Evolutionary conservation across 2,329 filamentous ascomycete genomes (phyloP), one percentile per base, ranked within the genome.

Genomic region (Neofusicoccum umdonicola): DNA sequence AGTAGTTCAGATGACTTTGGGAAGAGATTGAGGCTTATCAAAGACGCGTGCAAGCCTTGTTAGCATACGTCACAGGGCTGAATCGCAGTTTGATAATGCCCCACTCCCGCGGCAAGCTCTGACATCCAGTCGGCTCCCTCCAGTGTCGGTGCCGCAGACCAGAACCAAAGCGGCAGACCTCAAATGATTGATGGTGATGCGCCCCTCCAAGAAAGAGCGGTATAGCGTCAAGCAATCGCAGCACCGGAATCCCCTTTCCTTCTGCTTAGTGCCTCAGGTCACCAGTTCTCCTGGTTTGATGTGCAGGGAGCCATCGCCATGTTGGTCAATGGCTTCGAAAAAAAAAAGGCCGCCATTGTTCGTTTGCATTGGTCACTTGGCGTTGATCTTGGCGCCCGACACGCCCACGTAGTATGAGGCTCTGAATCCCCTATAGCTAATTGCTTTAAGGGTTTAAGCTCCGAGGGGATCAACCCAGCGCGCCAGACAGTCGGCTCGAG

Each of bases 21-120:
- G 15, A 47, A 12, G 42, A 58, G 31, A 37, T 60, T 35, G n/a
- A 44, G 56, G 35, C 41, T 44, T 37, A 37, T 35, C 27, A 47
- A 45, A 31, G 37, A 17, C 12, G 56, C 27, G 11, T 45, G 27
- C 41, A 5, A 8, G 15, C 27, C 39, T 13, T 27, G 27, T 17
- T 31, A 12, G 41, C 27, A 37, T 60, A 60, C 56, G 56, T 60
- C 56, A 60, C 56, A 60, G 31, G 56, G 56, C 56, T 60, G 56
- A 60, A 22, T 22, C 22, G 22, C 13, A 22, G 56, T 60, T 60
- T 60, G 56, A 60, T 60, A 60, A 60, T 41, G 42, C n/a, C 35
- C 19, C 22, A 41, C 56, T 35, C 41, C 22, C 13, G 56, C 41
- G 56, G 56, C 15, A 47, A 34, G 56, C 56, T 60, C 56, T 45